Percentiles rank a stretch among this genome's conserved stretches.
Evolutionary conservation across 306 rosid genomes (phyloP).

Genomic region (Ormosia semicastrata): DNA sequence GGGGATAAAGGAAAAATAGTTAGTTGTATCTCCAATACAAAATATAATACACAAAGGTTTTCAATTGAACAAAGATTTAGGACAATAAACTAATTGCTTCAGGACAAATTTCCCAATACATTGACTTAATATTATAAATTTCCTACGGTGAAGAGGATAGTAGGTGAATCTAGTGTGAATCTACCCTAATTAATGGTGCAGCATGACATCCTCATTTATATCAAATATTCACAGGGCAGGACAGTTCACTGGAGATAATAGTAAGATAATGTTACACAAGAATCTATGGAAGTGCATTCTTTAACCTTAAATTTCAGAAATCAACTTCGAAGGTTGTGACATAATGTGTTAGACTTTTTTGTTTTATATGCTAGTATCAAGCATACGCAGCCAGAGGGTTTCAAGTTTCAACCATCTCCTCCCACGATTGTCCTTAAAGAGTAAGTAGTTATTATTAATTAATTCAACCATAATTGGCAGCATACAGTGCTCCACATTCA

Average conservation of each 20-base stretch:
- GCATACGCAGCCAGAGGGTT: background rate
- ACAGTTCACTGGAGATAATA: background rate
- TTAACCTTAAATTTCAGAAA: background rate
- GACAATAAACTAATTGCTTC: background rate
- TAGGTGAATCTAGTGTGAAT: background rate
- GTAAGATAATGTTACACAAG: background rate
- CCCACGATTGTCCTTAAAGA: background rate
- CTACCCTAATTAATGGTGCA: background rate
- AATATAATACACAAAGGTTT: background rate
- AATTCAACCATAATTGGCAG: slow-evolving; percentile 10
- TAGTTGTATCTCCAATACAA: background rate
- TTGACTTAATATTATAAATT: slow-evolving; percentile 6
- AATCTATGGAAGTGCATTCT: slow-evolving; percentile 1
- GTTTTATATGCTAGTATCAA: background rate
- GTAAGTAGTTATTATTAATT: background rate
- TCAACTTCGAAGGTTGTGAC: background rate
- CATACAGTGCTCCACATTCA: slow-evolving; percentile 3
- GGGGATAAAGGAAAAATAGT: background rate
- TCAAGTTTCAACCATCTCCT: background rate
- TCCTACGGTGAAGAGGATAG: background rate
- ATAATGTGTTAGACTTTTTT: background rate
- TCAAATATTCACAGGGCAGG: background rate
- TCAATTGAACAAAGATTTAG: background rate
- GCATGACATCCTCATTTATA: background rate
- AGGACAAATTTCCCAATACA: background rate